Percentiles rank a stretch among this genome's conserved stretches.
phyloP scores from a whole-genome alignment of 2,329 filamentous ascomycete species.

The Colletotrichum magnum region DNA sequence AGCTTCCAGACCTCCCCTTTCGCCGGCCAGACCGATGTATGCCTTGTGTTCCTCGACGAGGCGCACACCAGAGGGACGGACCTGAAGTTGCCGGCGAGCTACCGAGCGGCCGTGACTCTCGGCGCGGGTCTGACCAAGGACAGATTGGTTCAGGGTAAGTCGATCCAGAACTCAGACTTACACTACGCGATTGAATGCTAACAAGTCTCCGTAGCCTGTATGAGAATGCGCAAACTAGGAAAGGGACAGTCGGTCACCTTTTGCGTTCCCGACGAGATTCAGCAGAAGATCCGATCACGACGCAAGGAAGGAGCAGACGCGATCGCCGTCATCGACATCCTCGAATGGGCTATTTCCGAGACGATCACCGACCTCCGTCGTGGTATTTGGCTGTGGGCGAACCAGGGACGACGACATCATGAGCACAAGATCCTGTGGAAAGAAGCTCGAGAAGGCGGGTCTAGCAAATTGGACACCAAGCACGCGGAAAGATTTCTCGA shows the following conservation, averaged over 20 bases:
- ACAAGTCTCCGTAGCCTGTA: constrained; percentile 66
- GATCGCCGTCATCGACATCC: constrained; percentile 67
- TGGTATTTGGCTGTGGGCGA: constrained; percentile 71
- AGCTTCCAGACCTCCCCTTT: constrained; percentile 72
- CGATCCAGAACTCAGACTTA: neutral
- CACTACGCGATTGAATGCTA: constrained; percentile 1
- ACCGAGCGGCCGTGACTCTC: constrained; percentile 77
- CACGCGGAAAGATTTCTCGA: constrained; percentile 66
- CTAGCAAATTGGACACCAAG: constrained; percentile 40
- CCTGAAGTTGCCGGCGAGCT: constrained; percentile 69
- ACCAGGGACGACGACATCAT: constrained; percentile 68
- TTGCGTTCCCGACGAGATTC: constrained; percentile 71
- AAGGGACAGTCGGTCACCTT: constrained; percentile 76
- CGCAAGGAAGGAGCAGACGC: constrained; percentile 17
- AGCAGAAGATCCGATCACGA: constrained; percentile 61
- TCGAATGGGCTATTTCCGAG: constrained; percentile 72
- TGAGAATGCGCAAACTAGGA: constrained; percentile 79
- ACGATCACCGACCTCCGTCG: constrained; percentile 65
- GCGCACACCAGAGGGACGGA: constrained; percentile 80
- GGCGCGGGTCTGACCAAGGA: constrained; percentile 78
- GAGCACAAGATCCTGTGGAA: constrained; percentile 56
- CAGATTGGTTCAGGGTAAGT: constrained; percentile 74
- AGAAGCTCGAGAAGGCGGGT: neutral
- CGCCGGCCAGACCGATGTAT: constrained; percentile 66
- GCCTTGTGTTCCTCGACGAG: constrained; percentile 79